phyloP scores from a whole-genome alignment of 352 stramenopile genomes.

The Hyphochytrium catenoides region DNA sequence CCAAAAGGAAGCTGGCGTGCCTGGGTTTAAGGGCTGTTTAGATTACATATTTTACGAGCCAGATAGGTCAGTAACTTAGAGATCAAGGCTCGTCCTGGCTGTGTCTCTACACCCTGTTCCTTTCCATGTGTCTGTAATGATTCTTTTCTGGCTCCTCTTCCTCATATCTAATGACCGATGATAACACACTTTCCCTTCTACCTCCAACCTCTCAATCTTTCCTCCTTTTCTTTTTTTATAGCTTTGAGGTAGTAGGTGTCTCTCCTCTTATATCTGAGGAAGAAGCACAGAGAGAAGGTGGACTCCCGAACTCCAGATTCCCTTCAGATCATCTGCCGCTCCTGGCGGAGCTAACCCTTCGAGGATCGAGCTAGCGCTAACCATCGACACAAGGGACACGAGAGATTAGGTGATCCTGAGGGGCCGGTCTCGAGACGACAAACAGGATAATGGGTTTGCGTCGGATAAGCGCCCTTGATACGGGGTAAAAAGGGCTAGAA shows the following conservation, averaged over 20 bases:
- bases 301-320: slow-evolving; percentile 31
- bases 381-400: too few species aligned
- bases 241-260: neutral
- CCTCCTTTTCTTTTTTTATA: neutral
- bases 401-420: too few species aligned
- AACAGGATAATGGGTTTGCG: too few species aligned
- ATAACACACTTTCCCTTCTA: neutral
- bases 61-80: slow-evolving; percentile 13
- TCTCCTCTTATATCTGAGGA: slow-evolving; percentile 23
- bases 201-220: neutral
- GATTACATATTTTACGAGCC: slow-evolving; percentile 57
- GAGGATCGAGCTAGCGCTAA: too few species aligned
- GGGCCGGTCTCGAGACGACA: too few species aligned
- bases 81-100: too few species aligned
- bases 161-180: neutral
- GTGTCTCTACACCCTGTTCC: too few species aligned
- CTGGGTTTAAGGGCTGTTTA: slow-evolving; percentile 38
- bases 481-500: too few species aligned
- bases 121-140: too few species aligned
- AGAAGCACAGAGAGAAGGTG: slow-evolving; percentile 25
- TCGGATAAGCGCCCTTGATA: too few species aligned
- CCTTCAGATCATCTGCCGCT: slow-evolving; percentile 46
- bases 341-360: slow-evolving; percentile 43
- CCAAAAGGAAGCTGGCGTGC: slow-evolving; percentile 13
- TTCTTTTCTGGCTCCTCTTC: neutral